phyloP scores from a whole-genome alignment of 2,329 filamentous ascomycete genomes.

The Cladophialophora immunda region DNA sequence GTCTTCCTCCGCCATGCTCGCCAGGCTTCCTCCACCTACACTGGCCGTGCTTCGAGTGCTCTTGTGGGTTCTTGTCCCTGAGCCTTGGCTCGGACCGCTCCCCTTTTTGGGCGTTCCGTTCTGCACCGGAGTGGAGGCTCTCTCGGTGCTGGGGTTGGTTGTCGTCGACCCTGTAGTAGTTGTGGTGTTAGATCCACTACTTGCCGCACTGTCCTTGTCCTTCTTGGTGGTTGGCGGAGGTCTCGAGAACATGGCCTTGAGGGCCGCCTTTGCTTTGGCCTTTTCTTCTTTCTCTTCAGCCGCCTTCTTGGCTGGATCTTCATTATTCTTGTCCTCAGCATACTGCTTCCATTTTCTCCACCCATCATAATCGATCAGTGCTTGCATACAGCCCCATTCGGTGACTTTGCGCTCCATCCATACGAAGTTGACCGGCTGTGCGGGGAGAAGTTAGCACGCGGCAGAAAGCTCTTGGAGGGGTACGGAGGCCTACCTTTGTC shows the following conservation, averaged over 20 bases:
- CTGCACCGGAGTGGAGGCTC: slow-evolving; percentile 19
- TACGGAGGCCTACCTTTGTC: slow-evolving; percentile 76
- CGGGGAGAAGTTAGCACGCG: slow-evolving; percentile 20
- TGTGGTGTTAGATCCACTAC: slow-evolving; percentile 16
- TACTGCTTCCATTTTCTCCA: slow-evolving; percentile 98
- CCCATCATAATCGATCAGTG: slow-evolving; percentile 96
- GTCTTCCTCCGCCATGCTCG: slow-evolving; percentile 37
- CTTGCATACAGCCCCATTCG: slow-evolving; percentile 99
- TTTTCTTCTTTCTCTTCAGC: slow-evolving; percentile 41
- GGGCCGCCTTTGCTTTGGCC: slow-evolving; percentile 39
- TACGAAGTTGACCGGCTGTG: slow-evolving; percentile 87
- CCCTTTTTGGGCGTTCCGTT: slow-evolving; percentile 32
- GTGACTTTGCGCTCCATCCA: slow-evolving; percentile 98
- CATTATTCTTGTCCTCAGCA: slow-evolving; percentile 47
- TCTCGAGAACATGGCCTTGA: slow-evolving; percentile 40
- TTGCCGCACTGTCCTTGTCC: slow-evolving; percentile 32
- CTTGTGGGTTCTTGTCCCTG: slow-evolving; percentile 24
- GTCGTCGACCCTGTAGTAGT: background rate
- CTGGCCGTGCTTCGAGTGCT: slow-evolving; percentile 30
- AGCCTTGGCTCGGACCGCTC: slow-evolving; percentile 14
- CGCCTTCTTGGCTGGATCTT: slow-evolving; percentile 38
- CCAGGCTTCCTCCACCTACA: slow-evolving; percentile 27
- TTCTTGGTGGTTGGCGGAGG: slow-evolving; percentile 37
- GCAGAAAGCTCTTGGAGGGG: slow-evolving; percentile 16
- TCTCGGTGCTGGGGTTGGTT: slow-evolving; percentile 16